These are phyloP conservation scores for Lasiosphaeria miniovina DNA, from an alignment of 495 filamentous ascomycete species.

Conservation along the genomic window DNA sequence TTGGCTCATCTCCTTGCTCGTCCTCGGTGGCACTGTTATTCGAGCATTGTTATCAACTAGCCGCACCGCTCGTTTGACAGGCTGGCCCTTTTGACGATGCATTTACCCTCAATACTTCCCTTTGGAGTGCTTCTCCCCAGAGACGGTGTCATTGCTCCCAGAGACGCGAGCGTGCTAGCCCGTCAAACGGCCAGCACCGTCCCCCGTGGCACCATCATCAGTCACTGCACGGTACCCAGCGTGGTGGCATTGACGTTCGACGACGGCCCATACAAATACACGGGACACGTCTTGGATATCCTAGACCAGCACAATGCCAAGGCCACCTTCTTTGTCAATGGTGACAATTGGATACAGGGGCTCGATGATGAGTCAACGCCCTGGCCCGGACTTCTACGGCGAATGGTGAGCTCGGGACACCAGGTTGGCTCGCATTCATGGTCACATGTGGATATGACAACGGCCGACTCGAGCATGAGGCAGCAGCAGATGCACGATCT, in stretches of 20 bases:
- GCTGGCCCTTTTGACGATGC: not conserved
- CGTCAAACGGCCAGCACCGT: constrained; percentile 11
- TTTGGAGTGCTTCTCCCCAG: constrained; percentile 9
- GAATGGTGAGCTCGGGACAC: constrained; percentile 30
- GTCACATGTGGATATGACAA: constrained; percentile 37
- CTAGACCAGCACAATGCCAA: constrained; percentile 49
- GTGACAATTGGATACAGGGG: constrained; percentile 60
- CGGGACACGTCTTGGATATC: constrained; percentile 28
- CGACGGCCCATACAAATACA: constrained; percentile 43
- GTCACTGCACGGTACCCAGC: constrained; percentile 54
- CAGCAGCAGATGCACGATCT: constrained; percentile 28
- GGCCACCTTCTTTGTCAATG: constrained; percentile 72
- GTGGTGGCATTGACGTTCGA: constrained; percentile 44
- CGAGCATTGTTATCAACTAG: not conserved
- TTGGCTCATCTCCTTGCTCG: not conserved
- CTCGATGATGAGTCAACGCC: constrained; percentile 43
- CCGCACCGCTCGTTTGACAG: no score
- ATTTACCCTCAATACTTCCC: not conserved
- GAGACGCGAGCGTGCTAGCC: not conserved
- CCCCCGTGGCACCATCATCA: constrained; percentile 41
- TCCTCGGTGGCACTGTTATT: constrained; percentile 5
- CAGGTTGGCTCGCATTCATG: constrained; percentile 38
- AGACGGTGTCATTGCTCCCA: not conserved
- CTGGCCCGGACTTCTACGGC: constrained; percentile 26
- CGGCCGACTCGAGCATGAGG: constrained; percentile 11